These are phyloP conservation scores for Volvox africanus DNA, from an alignment of 139 green algal species.

Conservation along the genomic window DNA sequence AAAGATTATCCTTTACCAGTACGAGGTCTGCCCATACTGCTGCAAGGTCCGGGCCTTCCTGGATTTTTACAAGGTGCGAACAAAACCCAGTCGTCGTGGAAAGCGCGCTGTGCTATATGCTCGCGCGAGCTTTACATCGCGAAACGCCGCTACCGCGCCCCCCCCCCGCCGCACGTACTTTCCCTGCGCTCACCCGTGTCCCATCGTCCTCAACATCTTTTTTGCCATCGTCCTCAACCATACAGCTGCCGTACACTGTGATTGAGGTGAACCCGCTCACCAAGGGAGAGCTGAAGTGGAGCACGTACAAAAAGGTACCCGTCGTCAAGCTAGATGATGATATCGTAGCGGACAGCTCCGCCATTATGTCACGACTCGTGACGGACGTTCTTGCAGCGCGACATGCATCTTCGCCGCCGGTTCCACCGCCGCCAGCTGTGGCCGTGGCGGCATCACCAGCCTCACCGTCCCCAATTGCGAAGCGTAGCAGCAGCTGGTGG, in stretches of 20 bases:
- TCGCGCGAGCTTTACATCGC: not conserved
- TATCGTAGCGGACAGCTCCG: constrained; percentile 86
- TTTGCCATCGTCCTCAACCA: not conserved
- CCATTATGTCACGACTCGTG: constrained; percentile 84
- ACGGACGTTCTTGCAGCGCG: constrained; percentile 68
- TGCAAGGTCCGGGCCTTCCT: constrained; percentile 98
- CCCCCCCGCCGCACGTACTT: not conserved
- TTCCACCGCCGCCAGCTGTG: constrained; percentile 7
- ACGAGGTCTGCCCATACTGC: constrained; percentile 98
- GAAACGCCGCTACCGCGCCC: too few species aligned
- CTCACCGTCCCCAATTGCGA: not conserved
- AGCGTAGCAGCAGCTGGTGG: constrained; percentile 9
- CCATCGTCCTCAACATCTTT: not conserved
- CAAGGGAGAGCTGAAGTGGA: constrained; percentile 95
- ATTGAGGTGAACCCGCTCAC: constrained; percentile 97
- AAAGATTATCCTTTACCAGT: constrained; percentile 89
- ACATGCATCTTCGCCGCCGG: not conserved
- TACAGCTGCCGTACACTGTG: constrained; percentile 90
- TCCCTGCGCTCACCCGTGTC: not conserved
- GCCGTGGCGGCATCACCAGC: constrained; percentile 11
- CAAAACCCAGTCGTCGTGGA: too few species aligned
- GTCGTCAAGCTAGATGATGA: constrained; percentile 86
- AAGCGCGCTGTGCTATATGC: too few species aligned
- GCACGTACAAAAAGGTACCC: constrained; percentile 88
- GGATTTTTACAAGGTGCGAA: constrained; percentile 89